Evolutionary conservation across 257 asterid species (phyloP).

Genomic region (Solanum gandarillasii): DNA sequence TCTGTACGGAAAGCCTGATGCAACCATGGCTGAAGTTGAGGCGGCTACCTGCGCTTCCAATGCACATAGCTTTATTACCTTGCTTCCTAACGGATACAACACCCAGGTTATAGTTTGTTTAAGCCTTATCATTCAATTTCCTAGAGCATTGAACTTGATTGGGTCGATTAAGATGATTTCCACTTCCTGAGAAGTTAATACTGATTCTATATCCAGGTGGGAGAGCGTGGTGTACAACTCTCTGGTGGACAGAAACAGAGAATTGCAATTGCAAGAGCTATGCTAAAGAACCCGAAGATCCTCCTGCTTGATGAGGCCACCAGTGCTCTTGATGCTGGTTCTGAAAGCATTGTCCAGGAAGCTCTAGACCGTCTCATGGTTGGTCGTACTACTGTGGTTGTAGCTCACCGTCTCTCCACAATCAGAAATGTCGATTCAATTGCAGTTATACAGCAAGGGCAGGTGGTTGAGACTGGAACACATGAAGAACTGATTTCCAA

Average conservation of each 20-base stretch:
- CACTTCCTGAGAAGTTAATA: not conserved
- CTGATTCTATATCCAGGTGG: constrained; percentile 43
- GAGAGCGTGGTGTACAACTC: constrained; percentile 95
- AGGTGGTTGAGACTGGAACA: constrained; percentile 87
- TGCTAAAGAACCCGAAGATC: constrained; percentile 82
- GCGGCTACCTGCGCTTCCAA: constrained; percentile 92
- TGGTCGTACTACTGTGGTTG: constrained; percentile 86
- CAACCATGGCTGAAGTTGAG: constrained; percentile 86
- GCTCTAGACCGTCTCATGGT: constrained; percentile 90
- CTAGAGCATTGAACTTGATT: not conserved
- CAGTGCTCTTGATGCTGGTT: constrained; percentile 86
- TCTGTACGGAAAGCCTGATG: constrained; percentile 87
- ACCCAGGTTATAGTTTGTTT: constrained; percentile 52
- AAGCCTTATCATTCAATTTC: not conserved
- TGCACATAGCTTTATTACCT: constrained; percentile 83
- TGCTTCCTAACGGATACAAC: constrained; percentile 88
- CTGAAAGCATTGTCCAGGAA: constrained; percentile 88
- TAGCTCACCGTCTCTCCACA: constrained; percentile 92
- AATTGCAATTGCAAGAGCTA: constrained; percentile 87
- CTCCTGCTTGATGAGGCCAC: constrained; percentile 94
- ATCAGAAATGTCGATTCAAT: constrained; percentile 84
- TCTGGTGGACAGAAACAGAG: constrained; percentile 98
- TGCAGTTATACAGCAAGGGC: constrained; percentile 90
- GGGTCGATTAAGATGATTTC: not conserved
- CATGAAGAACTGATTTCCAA: constrained; percentile 83